Conservation (phyloP, 2,329 filamentous ascomycete genomes). For the Talaromyces marneffei region DNA sequence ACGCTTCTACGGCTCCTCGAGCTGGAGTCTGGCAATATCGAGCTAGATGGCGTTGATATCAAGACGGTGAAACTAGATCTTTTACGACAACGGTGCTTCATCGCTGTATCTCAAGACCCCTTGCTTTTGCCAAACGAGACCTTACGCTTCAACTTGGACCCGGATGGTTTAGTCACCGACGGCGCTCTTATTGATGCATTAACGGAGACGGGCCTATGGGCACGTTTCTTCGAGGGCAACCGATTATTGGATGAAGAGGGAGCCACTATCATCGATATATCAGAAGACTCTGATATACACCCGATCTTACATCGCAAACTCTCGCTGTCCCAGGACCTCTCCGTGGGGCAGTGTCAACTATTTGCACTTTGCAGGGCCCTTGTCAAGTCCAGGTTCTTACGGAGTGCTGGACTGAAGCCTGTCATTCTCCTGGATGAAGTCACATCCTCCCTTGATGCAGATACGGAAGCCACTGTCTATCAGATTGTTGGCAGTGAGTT, state of each 20-base stretch:
- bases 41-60: slow-evolving; percentile 8
- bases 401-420: neutral
- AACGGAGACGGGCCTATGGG: neutral
- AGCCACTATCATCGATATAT: neutral
- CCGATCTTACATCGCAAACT: slow-evolving; percentile 2
- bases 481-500: slow-evolving; percentile 1
- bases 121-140: slow-evolving; percentile 1
- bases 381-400: neutral
- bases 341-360: slow-evolving; percentile 6
- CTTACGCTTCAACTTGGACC: slow-evolving; percentile 5
- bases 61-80: neutral
- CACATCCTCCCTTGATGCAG: slow-evolving; percentile 5
- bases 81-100: slow-evolving; percentile 6
- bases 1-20: slow-evolving; percentile 4
- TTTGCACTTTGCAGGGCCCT: slow-evolving; percentile 9
- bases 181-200: neutral
- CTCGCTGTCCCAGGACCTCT: slow-evolving; percentile 2
- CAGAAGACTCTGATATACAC: neutral
- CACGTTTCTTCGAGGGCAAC: neutral
- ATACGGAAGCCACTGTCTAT: neutral
- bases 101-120: slow-evolving; percentile 8
- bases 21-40: slow-evolving; percentile 1
- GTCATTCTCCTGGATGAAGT: slow-evolving; percentile 6
- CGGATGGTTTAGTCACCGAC: neutral
- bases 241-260: neutral